Evolutionary conservation across 345 rosid species (phyloP).

Genomic region (Turnera subulata): DNA sequence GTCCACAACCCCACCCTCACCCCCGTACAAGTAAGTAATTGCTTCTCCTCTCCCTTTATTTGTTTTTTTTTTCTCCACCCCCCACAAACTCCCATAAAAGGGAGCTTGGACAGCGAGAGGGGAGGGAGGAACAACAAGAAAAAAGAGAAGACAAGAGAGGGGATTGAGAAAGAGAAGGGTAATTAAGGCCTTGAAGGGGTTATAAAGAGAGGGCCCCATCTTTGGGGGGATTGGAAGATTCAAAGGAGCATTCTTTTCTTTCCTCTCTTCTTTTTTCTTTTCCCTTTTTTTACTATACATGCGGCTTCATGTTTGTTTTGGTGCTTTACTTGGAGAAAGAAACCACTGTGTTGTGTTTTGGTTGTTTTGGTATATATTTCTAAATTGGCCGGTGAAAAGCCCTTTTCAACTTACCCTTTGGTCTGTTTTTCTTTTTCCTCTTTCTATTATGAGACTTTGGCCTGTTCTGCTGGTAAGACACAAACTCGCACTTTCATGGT

Average conservation of each 20-base stretch:
- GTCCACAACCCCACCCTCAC: slow-evolving; percentile 9
- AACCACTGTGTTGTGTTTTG: slow-evolving; percentile 23
- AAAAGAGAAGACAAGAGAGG: slow-evolving; percentile 8
- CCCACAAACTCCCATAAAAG: too few species aligned
- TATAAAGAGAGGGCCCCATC: slow-evolving; percentile 29
- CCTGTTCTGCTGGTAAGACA: slow-evolving; percentile 17
- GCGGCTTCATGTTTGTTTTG: too few species aligned
- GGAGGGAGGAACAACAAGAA: neutral
- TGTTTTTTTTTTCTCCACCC: neutral
- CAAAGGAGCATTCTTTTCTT: slow-evolving; percentile 9
- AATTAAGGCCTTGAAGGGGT: slow-evolving; percentile 1
- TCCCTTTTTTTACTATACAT: too few species aligned
- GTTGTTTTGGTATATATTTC: neutral
- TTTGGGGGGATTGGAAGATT: slow-evolving; percentile 15
- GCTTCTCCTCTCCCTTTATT: slow-evolving; percentile 4
- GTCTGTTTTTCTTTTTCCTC: slow-evolving; percentile 23
- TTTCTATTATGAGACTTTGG: too few species aligned
- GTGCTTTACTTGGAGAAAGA: too few species aligned
- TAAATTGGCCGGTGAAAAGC: slow-evolving; percentile 46
- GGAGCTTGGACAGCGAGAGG: slow-evolving; percentile 13
- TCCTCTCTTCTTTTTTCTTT: too few species aligned
- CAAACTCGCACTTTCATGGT: neutral
- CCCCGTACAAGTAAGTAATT: slow-evolving; percentile 16
- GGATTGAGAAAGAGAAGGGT: slow-evolving; percentile 8
- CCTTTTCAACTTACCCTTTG: slow-evolving; percentile 54